A percentile compares a stretch with the other conserved stretches of the same genome.
These are phyloP conservation scores for Polytrichum commune DNA, from an alignment of 225 moss, liverwort and hornwort genomes.

Conservation along the genomic window DNA sequence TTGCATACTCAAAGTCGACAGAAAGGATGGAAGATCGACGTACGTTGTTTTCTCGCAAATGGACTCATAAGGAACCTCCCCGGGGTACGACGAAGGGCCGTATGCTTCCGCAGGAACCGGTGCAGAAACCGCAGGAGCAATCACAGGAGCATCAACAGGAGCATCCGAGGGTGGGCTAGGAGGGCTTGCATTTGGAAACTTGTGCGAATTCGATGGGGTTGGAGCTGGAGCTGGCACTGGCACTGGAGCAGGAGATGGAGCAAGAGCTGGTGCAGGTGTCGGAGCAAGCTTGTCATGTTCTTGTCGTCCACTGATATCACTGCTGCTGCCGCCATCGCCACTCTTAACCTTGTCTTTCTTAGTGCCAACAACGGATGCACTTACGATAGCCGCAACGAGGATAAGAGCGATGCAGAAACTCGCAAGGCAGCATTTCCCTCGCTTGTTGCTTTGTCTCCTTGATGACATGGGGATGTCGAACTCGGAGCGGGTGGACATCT, in stretches of 20 bases:
- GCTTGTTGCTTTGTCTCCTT: conserved; percentile 12
- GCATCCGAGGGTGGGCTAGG: conserved; percentile 1
- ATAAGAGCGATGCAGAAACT: conserved; percentile 30
- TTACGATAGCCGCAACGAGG: conserved; percentile 25
- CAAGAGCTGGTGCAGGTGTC: conserved; percentile 25
- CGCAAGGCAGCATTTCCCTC: conserved; percentile 18
- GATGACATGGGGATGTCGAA: conserved; percentile 37
- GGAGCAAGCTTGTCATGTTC: conserved; percentile 27
- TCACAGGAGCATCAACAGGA: background rate
- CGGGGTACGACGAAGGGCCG: conserved; percentile 19
- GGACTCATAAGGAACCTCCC: conserved; percentile 12
- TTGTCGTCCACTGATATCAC: background rate
- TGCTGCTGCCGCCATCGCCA: background rate
- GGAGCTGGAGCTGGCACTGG: conserved; percentile 16
- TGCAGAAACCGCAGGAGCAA: conserved; percentile 10
- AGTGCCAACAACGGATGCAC: conserved; percentile 9
- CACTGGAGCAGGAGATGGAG: conserved; percentile 13
- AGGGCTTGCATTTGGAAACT: background rate
- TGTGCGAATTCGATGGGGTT: background rate
- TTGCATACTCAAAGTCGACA: background rate
- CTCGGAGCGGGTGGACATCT: conserved; percentile 36
- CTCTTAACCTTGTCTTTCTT: conserved; percentile 2
- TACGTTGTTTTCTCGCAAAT: conserved; percentile 44
- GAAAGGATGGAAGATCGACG: background rate
- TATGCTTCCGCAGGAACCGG: background rate